Percentiles rank a stretch among this genome's conserved stretches.
These are phyloP conservation scores for Priceomyces fermenticarens DNA, from an alignment of 805 yeast species.

Conservation along the genomic window DNA sequence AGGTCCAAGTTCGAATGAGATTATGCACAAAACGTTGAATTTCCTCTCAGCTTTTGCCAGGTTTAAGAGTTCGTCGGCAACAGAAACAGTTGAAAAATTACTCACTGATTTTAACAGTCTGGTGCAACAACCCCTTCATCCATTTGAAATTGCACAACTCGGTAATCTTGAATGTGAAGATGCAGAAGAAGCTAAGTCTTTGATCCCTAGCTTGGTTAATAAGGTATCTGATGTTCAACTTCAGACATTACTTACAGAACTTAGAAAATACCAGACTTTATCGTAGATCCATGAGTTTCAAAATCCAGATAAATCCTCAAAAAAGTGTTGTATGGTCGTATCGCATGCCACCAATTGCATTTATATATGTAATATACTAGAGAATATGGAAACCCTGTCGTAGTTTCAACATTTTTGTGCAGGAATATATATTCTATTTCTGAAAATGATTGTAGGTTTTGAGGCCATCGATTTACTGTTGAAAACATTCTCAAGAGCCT, in stretches of 20 bases:
- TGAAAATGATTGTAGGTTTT: too few relatives aligned
- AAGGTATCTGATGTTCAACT: slow-evolving; percentile 85
- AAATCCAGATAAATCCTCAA: background rate
- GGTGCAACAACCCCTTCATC: slow-evolving; percentile 65
- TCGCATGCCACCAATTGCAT: too few relatives aligned
- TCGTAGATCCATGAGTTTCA: slow-evolving; percentile 14
- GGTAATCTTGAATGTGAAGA: slow-evolving; percentile 93
- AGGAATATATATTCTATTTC: too few relatives aligned
- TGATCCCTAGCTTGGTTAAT: slow-evolving; percentile 80
- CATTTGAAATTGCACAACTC: slow-evolving; percentile 91
- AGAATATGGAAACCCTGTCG: too few relatives aligned
- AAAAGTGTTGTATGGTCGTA: background rate
- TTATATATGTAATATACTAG: too few relatives aligned
- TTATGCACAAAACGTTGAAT: slow-evolving; percentile 86
- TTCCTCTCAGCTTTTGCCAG: slow-evolving; percentile 82
- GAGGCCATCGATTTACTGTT: background rate
- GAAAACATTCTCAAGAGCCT: background rate
- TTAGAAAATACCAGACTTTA: slow-evolving; percentile 56
- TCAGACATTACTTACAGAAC: slow-evolving; percentile 82
- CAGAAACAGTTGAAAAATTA: slow-evolving; percentile 87
- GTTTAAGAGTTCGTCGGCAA: slow-evolving; percentile 88
- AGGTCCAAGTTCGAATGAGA: slow-evolving; percentile 77
- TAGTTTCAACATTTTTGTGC: too few relatives aligned
- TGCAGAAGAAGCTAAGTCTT: slow-evolving; percentile 93
- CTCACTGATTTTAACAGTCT: slow-evolving; percentile 61